A percentile compares a stretch with the other conserved stretches of the same genome.
Conservation (phyloP, 768 basidiomycete genomes). For the Trametes maxima region DNA sequence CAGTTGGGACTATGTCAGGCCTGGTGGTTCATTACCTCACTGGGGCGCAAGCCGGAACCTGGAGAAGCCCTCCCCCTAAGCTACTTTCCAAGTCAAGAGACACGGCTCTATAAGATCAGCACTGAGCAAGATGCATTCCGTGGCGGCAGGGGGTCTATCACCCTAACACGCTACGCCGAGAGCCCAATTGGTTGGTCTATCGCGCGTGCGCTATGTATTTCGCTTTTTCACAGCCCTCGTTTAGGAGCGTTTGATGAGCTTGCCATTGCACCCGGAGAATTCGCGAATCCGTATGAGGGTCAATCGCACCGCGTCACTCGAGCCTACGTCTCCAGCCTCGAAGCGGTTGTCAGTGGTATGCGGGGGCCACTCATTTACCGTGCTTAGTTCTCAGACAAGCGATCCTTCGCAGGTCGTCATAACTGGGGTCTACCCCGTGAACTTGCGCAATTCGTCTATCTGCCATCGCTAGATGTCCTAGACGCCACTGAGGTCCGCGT, state of each 20-base stretch:
- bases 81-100: slow-evolving; percentile 22
- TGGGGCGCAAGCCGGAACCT: slow-evolving; percentile 8
- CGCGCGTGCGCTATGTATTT: neutral
- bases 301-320: slow-evolving; percentile 18
- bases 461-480: slow-evolving; percentile 14
- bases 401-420: neutral
- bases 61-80: slow-evolving; percentile 20
- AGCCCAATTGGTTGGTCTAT: slow-evolving; percentile 13
- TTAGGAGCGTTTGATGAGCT: slow-evolving; percentile 19
- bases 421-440: slow-evolving; percentile 23
- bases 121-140: slow-evolving; percentile 6
- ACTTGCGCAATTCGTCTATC: slow-evolving; percentile 21
- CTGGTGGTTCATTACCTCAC: slow-evolving; percentile 23
- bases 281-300: slow-evolving; percentile 13
- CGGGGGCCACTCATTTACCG: too few species aligned
- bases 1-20: neutral
- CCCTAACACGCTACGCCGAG: slow-evolving; percentile 12
- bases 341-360: slow-evolving; percentile 16
- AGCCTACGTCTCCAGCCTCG: slow-evolving; percentile 15
- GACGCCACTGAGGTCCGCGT: slow-evolving; percentile 19
- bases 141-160: slow-evolving; percentile 15
- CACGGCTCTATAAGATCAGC: slow-evolving; percentile 11
- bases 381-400: neutral
- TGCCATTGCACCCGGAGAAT: slow-evolving; percentile 15
- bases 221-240: neutral